phyloP scores from a whole-genome alignment of 768 basidiomycete genomes.

The Dioszegia aurantiaca region DNA sequence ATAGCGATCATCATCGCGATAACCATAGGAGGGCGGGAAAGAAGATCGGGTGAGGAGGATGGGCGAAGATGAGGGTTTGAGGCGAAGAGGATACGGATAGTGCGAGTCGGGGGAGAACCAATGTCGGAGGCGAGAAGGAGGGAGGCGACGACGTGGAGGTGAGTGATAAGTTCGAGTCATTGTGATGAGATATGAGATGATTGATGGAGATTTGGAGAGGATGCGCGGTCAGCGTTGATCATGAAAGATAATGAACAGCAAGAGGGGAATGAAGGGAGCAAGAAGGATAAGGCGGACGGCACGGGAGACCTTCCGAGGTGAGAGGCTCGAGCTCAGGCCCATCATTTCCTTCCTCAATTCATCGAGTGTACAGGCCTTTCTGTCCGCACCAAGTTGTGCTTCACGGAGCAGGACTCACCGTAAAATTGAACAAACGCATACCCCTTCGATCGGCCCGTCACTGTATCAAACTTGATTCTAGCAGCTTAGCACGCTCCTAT shows the following conservation, averaged over 20 bases:
- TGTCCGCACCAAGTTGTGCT: no score
- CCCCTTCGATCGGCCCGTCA: slow-evolving; percentile 51
- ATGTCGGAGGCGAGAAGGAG: not conserved
- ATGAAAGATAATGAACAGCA: no score
- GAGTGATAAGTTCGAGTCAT: not conserved
- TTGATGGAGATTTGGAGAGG: not conserved
- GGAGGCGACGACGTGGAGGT: not conserved
- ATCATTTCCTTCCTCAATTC: no score
- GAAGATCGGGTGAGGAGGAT: not conserved
- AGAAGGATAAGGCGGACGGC: no score
- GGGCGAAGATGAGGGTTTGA: not conserved
- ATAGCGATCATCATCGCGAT: not conserved
- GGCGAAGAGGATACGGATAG: not conserved
- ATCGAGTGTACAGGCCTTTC: no score
- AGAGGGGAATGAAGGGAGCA: not conserved
- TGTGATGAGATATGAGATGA: not conserved
- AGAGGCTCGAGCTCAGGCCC: no score
- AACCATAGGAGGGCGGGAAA: not conserved
- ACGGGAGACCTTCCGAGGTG: no score
- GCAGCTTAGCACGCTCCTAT: not conserved
- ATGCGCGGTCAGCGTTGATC: not conserved
- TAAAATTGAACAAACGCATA: slow-evolving; percentile 53
- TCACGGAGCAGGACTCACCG: no score
- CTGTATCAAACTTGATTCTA: slow-evolving; percentile 51
- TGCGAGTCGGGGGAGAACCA: not conserved